Evolutionary conservation across 164 flowering plant species (phyloP).

Genomic region (Kingdonia uniflora): DNA sequence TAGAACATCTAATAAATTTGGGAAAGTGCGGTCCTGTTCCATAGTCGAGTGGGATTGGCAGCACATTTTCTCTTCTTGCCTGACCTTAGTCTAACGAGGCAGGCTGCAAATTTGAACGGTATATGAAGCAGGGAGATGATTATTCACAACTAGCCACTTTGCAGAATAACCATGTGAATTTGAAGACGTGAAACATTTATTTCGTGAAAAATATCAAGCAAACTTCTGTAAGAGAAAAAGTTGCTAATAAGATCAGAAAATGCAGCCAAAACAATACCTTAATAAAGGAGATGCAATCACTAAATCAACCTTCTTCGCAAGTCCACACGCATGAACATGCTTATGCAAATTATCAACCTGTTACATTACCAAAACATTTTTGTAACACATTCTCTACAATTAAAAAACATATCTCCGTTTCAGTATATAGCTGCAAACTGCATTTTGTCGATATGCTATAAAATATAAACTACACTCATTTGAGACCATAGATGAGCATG

Average conservation of each 20-base stretch:
- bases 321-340: conserved; percentile 56
- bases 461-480: neutral
- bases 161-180: no score
- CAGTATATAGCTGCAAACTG: neutral
- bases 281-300: conserved; percentile 73
- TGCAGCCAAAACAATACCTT: conserved; percentile 34
- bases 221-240: neutral
- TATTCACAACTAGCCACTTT: no score
- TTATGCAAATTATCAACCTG: conserved; percentile 77
- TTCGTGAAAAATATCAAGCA: neutral
- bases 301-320: conserved; percentile 58
- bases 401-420: neutral
- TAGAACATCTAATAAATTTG: neutral
- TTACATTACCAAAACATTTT: conserved; percentile 6
- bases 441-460: no score
- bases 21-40: neutral
- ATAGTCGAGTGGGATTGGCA: no score
- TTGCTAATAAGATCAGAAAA: neutral
- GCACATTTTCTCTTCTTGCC: no score
- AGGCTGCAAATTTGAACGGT: no score
- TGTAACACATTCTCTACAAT: neutral
- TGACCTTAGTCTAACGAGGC: no score
- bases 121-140: no score
- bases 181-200: no score
- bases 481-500: neutral